Base-by-base conservation (phyloP, 768 basidiomycete genomes). In the Trichaptum fuscoviolaceum region DNA sequence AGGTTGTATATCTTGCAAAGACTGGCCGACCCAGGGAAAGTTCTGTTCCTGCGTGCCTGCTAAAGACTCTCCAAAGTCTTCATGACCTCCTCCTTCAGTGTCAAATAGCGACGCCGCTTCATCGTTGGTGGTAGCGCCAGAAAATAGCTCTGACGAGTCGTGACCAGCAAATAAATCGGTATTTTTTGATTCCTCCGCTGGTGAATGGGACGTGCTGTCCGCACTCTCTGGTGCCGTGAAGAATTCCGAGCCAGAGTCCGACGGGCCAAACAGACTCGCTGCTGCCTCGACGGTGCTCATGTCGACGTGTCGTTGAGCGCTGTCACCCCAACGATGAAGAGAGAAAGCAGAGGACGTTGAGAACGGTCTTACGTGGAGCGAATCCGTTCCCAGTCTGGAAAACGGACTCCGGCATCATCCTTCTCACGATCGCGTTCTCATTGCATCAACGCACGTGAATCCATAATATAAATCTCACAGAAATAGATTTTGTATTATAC, bases 181-280 rank as follows among this genome's bases (percentile, higher is more conserved):
- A 61, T 35, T 27, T 61, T 61, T 27, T 20, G 60, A 61, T 26
- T 26, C 60, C 26, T 26, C 60, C n/a, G 26, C 34, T 24, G 26
- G 26, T 17, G 60, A 71, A 69, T 67, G 63, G 75, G 70, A n/a
- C 71, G 69, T 65, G 68, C 66, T 64, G 67, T 65, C 62, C 71
- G 71, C 23, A 34, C 64, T 42, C 69, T 69, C 42, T 52, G 42
- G 42, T 12, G 42, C 42, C 42, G 42, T 52, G 42, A 90, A 90
- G 64, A 85, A 84, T 77, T 91, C 89, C 35, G 83, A 79, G 20
- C 78, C 78, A 63, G 85, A 72, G 73, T 91, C 89, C 35, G 85
- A 84, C 64, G 84, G 77, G 68, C 87, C 90, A 80, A 94, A 94
- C 60, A 94, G 88, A 66, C 90, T 87, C 63, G 91, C 89, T 36